A percentile compares a stretch with the other conserved stretches of the same genome.
Conservation (phyloP, 345 rosid genomes). For the Eucalyptus cladocalyx region DNA sequence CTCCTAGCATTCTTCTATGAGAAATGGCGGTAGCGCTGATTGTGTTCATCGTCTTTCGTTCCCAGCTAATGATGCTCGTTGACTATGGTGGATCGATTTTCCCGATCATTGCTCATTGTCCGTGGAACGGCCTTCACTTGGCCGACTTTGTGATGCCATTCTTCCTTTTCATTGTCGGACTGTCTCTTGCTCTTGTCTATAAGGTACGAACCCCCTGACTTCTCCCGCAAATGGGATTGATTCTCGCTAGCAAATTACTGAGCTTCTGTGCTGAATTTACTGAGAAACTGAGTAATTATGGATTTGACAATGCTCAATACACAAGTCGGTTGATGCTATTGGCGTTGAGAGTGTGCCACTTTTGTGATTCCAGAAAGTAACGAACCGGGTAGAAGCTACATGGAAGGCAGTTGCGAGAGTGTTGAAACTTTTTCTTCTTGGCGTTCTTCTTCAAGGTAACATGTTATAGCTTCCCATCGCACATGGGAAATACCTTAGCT, state of each 20-base stretch:
- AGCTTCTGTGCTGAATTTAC: neutral
- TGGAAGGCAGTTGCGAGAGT: slow-evolving; percentile 22
- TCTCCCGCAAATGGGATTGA: neutral
- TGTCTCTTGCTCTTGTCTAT: slow-evolving; percentile 32
- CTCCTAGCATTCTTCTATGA: neutral
- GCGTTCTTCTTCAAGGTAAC: slow-evolving; percentile 35
- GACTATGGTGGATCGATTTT: slow-evolving; percentile 29
- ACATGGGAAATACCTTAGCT: neutral
- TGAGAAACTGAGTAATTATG: neutral
- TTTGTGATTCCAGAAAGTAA: slow-evolving; percentile 15
- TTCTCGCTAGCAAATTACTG: neutral
- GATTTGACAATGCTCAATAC: neutral
- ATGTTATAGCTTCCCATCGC: neutral
- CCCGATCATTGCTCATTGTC: slow-evolving; percentile 26
- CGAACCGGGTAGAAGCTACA: slow-evolving; percentile 19
- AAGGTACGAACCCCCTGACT: slow-evolving; percentile 6
- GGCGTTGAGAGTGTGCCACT: neutral
- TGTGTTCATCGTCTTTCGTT: neutral
- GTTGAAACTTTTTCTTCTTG: slow-evolving; percentile 22
- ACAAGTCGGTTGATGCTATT: neutral
- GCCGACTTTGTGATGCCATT: slow-evolving; percentile 46
- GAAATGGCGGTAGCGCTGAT: neutral
- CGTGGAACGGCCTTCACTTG: slow-evolving; percentile 31
- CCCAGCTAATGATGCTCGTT: slow-evolving; percentile 23
- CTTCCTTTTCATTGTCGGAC: slow-evolving; percentile 30